phyloP scores from a whole-genome alignment of 768 basidiomycete genomes.

The Boletus subcaerulescens region DNA sequence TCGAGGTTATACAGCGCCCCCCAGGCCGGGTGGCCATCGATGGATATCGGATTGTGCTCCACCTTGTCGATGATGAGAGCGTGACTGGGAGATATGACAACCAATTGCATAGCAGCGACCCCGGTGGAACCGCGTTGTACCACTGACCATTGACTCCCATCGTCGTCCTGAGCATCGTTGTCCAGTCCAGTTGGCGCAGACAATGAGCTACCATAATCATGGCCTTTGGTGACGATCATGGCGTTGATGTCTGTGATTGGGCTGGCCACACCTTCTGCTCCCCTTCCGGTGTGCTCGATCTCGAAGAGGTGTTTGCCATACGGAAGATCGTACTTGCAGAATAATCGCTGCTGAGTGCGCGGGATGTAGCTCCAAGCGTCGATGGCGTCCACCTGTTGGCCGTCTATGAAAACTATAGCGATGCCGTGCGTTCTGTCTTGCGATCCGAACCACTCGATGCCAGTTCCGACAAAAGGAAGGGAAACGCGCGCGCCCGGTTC shows the following conservation, averaged over 20 bases:
- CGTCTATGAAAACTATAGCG: conserved; percentile 58
- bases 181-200: not conserved
- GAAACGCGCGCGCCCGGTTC: conserved; percentile 47
- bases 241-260: conserved; percentile 58
- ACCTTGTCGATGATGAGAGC: conserved; percentile 81
- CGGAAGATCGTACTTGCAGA: conserved; percentile 54
- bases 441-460: conserved; percentile 77
- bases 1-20: conserved; percentile 69
- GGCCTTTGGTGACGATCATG: conserved; percentile 57
- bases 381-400: conserved; percentile 41
- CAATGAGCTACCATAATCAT: not conserved
- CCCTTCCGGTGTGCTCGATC: conserved; percentile 53
- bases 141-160: conserved; percentile 48
- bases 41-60: conserved; percentile 75
- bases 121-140: conserved; percentile 68
- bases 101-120: conserved; percentile 76
- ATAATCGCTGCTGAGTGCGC: conserved; percentile 59
- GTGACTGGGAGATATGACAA: conserved; percentile 64
- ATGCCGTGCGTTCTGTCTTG: conserved; percentile 52
- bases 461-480: conserved; percentile 68
- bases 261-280: conserved; percentile 33
- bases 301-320: conserved; percentile 58
- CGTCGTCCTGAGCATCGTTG: not conserved
- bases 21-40: conserved; percentile 80
- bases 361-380: conserved; percentile 41